Evolutionary conservation across 345 rosid species (phyloP).

Genomic region (Reutealis trisperma): DNA sequence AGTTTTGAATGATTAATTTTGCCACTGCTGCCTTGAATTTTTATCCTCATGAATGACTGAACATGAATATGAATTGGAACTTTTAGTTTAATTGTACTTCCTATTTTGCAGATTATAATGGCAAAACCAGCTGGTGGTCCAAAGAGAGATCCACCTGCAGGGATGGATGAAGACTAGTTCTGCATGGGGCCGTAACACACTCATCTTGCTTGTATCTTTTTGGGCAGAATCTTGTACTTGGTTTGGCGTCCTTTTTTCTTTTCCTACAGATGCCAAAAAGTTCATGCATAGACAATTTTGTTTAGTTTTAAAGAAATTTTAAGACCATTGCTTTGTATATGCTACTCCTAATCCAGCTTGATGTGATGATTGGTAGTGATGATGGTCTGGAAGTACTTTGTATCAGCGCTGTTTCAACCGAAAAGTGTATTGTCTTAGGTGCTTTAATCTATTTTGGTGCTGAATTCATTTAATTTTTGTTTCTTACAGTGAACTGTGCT

Average conservation of each 20-base stretch:
- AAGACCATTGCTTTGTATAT: constrained; percentile 22
- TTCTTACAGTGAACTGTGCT: too few relatives aligned
- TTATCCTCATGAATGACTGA: background rate
- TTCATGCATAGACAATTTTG: constrained; percentile 19
- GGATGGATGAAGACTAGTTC: constrained; percentile 67
- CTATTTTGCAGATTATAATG: constrained; percentile 76
- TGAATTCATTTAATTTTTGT: background rate
- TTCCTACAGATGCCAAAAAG: background rate
- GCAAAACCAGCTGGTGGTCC: constrained; percentile 97
- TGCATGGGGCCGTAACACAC: background rate
- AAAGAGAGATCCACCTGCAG: constrained; percentile 69
- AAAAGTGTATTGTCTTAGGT: background rate
- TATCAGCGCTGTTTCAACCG: background rate
- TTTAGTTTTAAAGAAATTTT: constrained; percentile 1
- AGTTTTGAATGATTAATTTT: background rate
- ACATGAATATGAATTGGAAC: background rate
- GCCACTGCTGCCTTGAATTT: background rate
- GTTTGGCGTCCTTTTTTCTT: background rate
- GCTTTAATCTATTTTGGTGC: background rate
- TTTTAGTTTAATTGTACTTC: background rate
- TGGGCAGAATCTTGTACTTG: constrained; percentile 7
- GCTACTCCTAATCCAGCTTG: constrained; percentile 11
- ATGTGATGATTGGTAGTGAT: background rate
- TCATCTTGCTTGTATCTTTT: background rate
- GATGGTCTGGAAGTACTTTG: constrained; percentile 2